Evolutionary conservation across 2,329 filamentous ascomycete genomes (phyloP).

Genomic region (Periglandula ipomoeae): DNA sequence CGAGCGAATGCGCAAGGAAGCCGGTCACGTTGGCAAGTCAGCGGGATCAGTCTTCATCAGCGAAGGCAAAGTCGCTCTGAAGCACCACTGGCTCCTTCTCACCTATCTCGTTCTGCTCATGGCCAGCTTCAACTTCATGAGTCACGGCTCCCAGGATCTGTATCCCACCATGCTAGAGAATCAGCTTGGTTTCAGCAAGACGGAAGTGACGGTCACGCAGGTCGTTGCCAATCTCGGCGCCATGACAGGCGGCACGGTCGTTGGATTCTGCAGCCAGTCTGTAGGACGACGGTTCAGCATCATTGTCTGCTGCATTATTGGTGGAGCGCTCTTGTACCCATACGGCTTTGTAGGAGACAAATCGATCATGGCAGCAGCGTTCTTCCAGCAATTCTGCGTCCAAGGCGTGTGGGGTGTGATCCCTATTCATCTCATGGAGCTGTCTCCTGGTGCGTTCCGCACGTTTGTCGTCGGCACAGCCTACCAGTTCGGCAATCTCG

Average conservation of each 20-base stretch:
- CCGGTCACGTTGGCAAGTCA: slow-evolving; percentile 21
- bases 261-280: slow-evolving; percentile 61
- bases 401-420: slow-evolving; percentile 70
- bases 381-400: slow-evolving; percentile 75
- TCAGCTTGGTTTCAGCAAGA: slow-evolving; percentile 41
- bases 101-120: slow-evolving; percentile 78
- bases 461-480: slow-evolving; percentile 66
- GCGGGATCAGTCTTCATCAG: slow-evolving; percentile 53
- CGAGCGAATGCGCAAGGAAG: slow-evolving; percentile 47
- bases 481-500: slow-evolving; percentile 72
- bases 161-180: slow-evolving; percentile 52
- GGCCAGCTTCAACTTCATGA: slow-evolving; percentile 91
- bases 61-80: slow-evolving; percentile 71
- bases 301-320: slow-evolving; percentile 52
- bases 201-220: slow-evolving; percentile 59
- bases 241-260: slow-evolving; percentile 55
- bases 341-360: slow-evolving; percentile 61
- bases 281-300: slow-evolving; percentile 62
- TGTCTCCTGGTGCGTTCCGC: slow-evolving; percentile 62
- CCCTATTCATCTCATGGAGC: slow-evolving; percentile 71
- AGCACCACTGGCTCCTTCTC: slow-evolving; percentile 71
- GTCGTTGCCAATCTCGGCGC: slow-evolving; percentile 65
- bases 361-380: slow-evolving; percentile 66
- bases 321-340: slow-evolving; percentile 73
- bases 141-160: slow-evolving; percentile 60